Evolutionary conservation across 768 basidiomycete genomes (phyloP).

Genomic region (Asterophora lycoperdoides): DNA sequence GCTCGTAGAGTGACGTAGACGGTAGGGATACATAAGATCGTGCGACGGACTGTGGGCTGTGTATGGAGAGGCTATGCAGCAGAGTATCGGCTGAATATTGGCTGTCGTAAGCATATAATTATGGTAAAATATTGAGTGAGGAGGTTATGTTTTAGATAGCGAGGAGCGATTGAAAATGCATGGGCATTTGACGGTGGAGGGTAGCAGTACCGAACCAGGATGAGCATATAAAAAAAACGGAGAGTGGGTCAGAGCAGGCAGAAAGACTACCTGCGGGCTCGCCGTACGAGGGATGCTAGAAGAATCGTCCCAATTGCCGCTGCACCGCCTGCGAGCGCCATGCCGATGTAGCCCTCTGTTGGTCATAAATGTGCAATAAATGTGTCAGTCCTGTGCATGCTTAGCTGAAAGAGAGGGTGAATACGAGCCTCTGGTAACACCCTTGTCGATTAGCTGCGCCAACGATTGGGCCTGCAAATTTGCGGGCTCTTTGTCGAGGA

Average conservation of each 20-base stretch:
- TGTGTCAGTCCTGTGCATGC: constrained; percentile 3
- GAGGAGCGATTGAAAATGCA: too few relatives aligned
- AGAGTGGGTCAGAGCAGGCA: constrained; percentile 2
- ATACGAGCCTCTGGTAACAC: constrained; percentile 69
- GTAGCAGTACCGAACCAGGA: not conserved
- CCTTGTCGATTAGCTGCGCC: constrained; percentile 78
- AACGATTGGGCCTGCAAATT: constrained; percentile 93
- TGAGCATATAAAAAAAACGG: not conserved
- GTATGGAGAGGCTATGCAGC: too few relatives aligned
- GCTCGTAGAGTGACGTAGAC: not conserved
- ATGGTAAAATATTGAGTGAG: constrained; percentile 10
- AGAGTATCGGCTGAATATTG: not conserved
- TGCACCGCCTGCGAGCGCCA: constrained; percentile 90
- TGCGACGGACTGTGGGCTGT: constrained; percentile 1
- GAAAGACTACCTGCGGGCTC: constrained; percentile 52
- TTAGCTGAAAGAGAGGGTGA: not conserved
- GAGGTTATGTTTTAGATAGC: not conserved
- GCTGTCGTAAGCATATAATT: constrained; percentile 8
- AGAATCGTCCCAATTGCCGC: constrained; percentile 80
- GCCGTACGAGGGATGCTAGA: constrained; percentile 78
- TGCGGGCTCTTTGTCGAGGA: constrained; percentile 87
- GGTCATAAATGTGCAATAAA: too few relatives aligned
- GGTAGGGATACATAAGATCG: constrained; percentile 5
- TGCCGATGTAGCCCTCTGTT: constrained; percentile 96
- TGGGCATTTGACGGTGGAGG: too few relatives aligned